Base-by-base conservation (phyloP, 1,284 basidiomycete genomes). In the Trametes versicolor region DNA sequence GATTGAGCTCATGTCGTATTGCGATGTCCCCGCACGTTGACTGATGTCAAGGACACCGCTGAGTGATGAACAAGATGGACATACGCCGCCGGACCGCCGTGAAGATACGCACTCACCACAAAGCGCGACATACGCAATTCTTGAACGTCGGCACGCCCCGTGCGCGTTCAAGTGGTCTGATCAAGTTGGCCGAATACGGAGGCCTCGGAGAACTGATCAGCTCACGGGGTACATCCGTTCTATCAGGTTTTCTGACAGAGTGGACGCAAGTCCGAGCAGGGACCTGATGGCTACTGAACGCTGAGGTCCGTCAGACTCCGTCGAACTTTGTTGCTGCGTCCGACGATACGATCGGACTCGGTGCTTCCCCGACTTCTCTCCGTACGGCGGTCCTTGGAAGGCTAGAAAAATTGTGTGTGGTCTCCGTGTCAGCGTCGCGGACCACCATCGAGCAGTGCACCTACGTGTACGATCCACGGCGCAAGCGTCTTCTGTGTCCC, bases 221-320 rank as follows among this genome's bases (percentile, higher is more conserved):
- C 50, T 19, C 48, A 19, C 48, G 27, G 27, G 29, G 32, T 6
- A n/a, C n/a, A 32, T 6, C 15, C 47, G 37, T 63, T 60, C 64
- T 58, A 66, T 66, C 67, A 63, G 37, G 27, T 12, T 32, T 50
- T 66, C 64, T 66, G 67, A 69, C 64, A 21, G 50, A 8, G 8
- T 19, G 50, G 13, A 17, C 48, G 54, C 19, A 41, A n/a, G 29
- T 15, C 43, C 34, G 25, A 23, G 48, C 48, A 32, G 34, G 34
- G 41, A 60, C 63, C 49, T 47, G 58, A 62, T 58, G 63, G 58
- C 66, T 63, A 62, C 60, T 49, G 60, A 50, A 53, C 29, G 29
- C 29, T 32, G 29, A 8, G 29, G 29, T 32, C 29, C 29, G 29
- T 32, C 29, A 32, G 29, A 8, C 54, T 12, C 29, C 52, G 29